phyloP scores from a whole-genome alignment of 805 yeast genomes.

The Priceomyces melissophilus region DNA sequence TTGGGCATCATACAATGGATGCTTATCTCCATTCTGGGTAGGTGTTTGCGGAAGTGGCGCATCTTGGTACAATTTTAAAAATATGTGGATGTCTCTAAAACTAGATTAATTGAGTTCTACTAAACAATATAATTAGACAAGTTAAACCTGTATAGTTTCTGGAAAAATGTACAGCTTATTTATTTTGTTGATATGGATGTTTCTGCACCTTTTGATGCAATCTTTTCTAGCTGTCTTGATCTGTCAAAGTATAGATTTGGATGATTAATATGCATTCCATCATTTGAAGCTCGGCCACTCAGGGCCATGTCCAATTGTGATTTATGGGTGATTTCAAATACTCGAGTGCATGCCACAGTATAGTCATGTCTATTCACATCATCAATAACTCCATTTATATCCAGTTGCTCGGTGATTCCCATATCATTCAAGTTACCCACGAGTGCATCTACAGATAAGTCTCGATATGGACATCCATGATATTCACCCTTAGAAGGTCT shows the following conservation, averaged over 20 bases:
- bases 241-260: slow-evolving; percentile 88
- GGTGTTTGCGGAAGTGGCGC: slow-evolving; percentile 45
- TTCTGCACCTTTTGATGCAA: slow-evolving; percentile 9
- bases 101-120: slow-evolving; percentile 10
- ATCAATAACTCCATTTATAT: slow-evolving; percentile 60
- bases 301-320: slow-evolving; percentile 37
- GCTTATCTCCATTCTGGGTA: slow-evolving; percentile 46
- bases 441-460: slow-evolving; percentile 63
- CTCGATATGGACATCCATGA: slow-evolving; percentile 94
- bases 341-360: slow-evolving; percentile 86
- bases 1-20: slow-evolving; percentile 44
- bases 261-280: slow-evolving; percentile 67
- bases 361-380: slow-evolving; percentile 67
- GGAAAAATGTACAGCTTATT: neutral
- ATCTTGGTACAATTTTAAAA: slow-evolving; percentile 40
- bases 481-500: slow-evolving; percentile 64
- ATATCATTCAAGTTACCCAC: slow-evolving; percentile 52
- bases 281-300: slow-evolving; percentile 26
- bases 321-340: slow-evolving; percentile 69
- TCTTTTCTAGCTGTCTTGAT: slow-evolving; percentile 53
- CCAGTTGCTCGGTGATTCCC: slow-evolving; percentile 60
- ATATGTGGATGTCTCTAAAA: slow-evolving; percentile 34
- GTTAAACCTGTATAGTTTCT: slow-evolving; percentile 2
- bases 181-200: slow-evolving; percentile 1
- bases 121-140: neutral